These are phyloP conservation scores for Neobulgaria alba DNA, from an alignment of 2,329 filamentous ascomycete genomes.

Conservation along the genomic window DNA sequence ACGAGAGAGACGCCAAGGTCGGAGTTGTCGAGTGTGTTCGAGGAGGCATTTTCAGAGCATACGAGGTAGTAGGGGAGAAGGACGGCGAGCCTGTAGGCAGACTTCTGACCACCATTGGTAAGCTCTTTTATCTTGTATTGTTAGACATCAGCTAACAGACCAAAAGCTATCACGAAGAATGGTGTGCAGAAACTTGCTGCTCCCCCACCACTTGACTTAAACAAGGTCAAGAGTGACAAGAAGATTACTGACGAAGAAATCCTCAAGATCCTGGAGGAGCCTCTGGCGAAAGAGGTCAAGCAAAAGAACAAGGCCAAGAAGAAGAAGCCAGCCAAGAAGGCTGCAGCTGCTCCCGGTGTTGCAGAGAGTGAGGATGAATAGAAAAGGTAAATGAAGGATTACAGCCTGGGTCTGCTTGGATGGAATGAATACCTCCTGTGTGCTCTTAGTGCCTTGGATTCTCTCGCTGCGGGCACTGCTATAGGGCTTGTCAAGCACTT, in stretches of 20 bases:
- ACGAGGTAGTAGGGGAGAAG: slow-evolving; percentile 93
- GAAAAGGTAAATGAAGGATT: slow-evolving; percentile 17
- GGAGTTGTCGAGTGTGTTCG: slow-evolving; percentile 95
- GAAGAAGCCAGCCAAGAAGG: slow-evolving; percentile 44
- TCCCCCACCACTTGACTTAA: slow-evolving; percentile 66
- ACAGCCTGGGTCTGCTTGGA: background rate
- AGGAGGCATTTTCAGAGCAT: slow-evolving; percentile 84
- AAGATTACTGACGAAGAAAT: slow-evolving; percentile 96
- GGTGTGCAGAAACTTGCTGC: slow-evolving; percentile 79
- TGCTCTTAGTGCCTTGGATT: background rate
- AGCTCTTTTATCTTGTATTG: slow-evolving; percentile 33
- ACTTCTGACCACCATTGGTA: slow-evolving; percentile 87
- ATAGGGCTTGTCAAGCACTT: slow-evolving; percentile 17
- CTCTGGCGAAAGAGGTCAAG: slow-evolving; percentile 76
- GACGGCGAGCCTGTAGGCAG: slow-evolving; percentile 78
- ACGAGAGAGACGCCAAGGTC: slow-evolving; percentile 91
- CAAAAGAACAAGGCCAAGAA: slow-evolving; percentile 78
- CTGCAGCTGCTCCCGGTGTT: slow-evolving; percentile 26
- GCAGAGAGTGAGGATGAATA: slow-evolving; percentile 30
- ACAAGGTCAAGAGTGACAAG: slow-evolving; percentile 88
- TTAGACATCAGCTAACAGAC: background rate
- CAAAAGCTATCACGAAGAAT: slow-evolving; percentile 89
- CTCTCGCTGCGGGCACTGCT: slow-evolving; percentile 17
- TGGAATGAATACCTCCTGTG: background rate
- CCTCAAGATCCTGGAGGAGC: slow-evolving; percentile 86